These are phyloP conservation scores for Hyaloperonospora brassicae DNA, from an alignment of 352 stramenopile genomes.

Conservation along the genomic window DNA sequence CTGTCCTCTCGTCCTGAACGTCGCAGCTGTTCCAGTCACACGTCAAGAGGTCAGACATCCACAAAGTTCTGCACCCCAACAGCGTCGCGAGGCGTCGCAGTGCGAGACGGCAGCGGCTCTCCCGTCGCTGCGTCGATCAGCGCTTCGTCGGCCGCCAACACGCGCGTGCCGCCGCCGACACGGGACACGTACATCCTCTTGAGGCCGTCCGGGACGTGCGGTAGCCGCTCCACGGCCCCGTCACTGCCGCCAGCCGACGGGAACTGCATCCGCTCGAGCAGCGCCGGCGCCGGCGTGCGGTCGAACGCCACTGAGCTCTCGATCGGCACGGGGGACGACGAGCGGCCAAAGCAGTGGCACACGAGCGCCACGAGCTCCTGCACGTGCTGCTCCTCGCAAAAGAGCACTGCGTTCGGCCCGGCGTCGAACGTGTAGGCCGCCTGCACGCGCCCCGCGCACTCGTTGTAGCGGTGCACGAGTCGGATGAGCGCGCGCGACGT, in stretches of 20 bases:
- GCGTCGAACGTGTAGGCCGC: conserved; percentile 99
- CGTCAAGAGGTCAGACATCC: no score
- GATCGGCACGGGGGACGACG: conserved; percentile 30
- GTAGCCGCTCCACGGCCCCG: conserved; percentile 15
- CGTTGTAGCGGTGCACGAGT: conserved; percentile 94
- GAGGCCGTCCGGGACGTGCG: conserved; percentile 24
- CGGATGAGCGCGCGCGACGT: conserved; percentile 68
- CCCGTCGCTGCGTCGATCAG: conserved; percentile 46
- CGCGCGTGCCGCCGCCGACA: conserved; percentile 42
- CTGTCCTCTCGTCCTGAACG: no score
- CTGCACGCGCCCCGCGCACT: conserved; percentile 46
- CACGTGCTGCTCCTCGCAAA: conserved; percentile 66
- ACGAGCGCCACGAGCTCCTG: conserved; percentile 55
- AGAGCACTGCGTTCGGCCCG: conserved; percentile 96
- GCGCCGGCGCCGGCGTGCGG: conserved; percentile 8
- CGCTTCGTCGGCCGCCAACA: conserved; percentile 30
- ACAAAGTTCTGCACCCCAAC: no score
- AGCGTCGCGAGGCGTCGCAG: no score
- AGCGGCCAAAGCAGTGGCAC: conserved; percentile 47
- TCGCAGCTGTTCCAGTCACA: no score
- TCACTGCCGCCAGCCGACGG: conserved; percentile 4
- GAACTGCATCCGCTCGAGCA: conserved; percentile 21
- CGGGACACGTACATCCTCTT: conserved; percentile 69
- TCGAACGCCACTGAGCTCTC: conserved; percentile 28
- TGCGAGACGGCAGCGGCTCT: conserved; percentile 17